Evolutionary conservation across 768 basidiomycete genomes (phyloP), one percentile per base, ranked within the genome.

Genomic region (Gautieria morchelliformis): DNA sequence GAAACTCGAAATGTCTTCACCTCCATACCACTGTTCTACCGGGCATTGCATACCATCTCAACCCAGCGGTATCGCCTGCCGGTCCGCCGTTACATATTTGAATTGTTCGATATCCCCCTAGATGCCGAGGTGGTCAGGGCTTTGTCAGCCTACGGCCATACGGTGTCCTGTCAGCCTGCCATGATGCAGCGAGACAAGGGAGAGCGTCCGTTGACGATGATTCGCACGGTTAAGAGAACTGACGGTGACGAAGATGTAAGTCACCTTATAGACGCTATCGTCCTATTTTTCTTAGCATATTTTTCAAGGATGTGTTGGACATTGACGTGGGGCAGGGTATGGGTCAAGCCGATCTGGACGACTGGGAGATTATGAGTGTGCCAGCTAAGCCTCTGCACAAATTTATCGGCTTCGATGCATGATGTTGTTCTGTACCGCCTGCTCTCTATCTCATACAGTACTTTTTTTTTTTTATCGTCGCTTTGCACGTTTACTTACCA

Each of bases 11-110:
- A 74, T 4, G 78, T 88, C 27, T 98, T 97, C 72, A 72, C 78
- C 5, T 93, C 93, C 0, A 78, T 88, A 0, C 72, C 81, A 4
- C 79, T 93, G 68, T 85, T 89, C 65, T 93, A 85, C 69, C 84
- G 94, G 41, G 92, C 86, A 0, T 75, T 97, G 39, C 87, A 91
- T 53, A 83, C 87, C 53, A 85, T 99, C 58, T 93, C 91, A 2
- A 87, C 85, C 1, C 89, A 90, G 59, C 85, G 89, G 59, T 97
- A 92, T 69, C 87, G 93, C 27, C 80, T 93, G 9, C 91, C 94
- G 15, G 93, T 96, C 58, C 83, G 95, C 47, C 79, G 90, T 56
- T 98, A 93, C 68, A 85, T 98, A 61, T 70, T 97, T 59, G 95
- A 99, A 59, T 76, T 97, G 6, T 99, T 99, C 76, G 87, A 86